Evolutionary conservation across 306 rosid genomes (phyloP), one percentile per base, ranked within the genome.

Genomic region (Corylus americana): DNA sequence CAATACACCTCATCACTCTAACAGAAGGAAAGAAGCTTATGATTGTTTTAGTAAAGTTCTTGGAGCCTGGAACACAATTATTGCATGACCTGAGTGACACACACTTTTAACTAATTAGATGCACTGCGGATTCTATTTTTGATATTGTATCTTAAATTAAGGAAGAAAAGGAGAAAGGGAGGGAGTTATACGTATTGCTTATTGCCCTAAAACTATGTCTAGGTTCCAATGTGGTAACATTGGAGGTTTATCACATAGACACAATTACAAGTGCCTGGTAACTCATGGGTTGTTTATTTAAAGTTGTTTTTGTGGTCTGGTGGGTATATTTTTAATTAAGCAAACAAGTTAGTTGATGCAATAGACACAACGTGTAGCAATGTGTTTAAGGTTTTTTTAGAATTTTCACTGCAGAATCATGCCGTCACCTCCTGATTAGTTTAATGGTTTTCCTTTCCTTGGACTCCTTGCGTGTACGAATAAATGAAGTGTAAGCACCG

Each of bases 381-480:
- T 67, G 77, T 70, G 22, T 45, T 53, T 78, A 45, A 55, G 63
- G 67, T 45, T 54, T 63, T 13, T 71, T 63, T 71, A 49, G 45
- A 71, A 73, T 57, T 55, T 72, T 37, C 55, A 67, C 48, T 8
- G 25, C 27, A 14, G 37, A 58, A 58, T 58, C 29, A 22, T 25
- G 14, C 37, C 25, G 66, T 11, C 20, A 17, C 51, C 22, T 39
- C 25, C 12, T 57, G 51, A 74, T 64, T 39, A 10, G 8, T 37
- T 73, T 73, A 64, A 42, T 55, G 62, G 61, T 35, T 45, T 50
- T 74, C 49, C 10, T 63, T 68, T 16, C 4, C 18, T 5, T 27
- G 70, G 18, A 14, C 18, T 63, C 11, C 4, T 59, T 59, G 67
- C 67, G 6, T 59, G 10, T 4, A 22, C 11, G 37, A 59, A 29